Evolutionary conservation across 140 eudicot species (phyloP), one percentile per base, ranked within the genome.

Genomic region (Artemisia princeps): DNA sequence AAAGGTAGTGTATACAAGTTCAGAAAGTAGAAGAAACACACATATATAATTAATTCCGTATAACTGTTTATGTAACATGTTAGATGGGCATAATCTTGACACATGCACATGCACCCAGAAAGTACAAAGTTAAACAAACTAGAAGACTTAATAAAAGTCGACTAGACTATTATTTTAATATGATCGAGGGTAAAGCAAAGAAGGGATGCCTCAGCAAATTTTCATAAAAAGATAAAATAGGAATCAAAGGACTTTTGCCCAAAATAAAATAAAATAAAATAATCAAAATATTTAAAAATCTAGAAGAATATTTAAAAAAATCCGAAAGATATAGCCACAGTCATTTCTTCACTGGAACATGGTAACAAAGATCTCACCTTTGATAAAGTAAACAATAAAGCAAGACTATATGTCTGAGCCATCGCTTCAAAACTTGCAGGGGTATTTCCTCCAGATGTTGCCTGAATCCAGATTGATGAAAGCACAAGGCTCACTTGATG

Each of bases 381-480:
- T 19, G 84, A 82, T 59, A 81, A 74, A 40, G 81, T 78, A 70
- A 87, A 87, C 55, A 77, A 65, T 75, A 84, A 69, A 52, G 87
- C 89, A 69, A 87, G 86, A 64, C 74, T 69, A 79, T 77, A 87
- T 23, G 89, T 78, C 51, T 84, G 92, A 23, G 87, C 89, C 89
- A 87, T 80, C 40, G 94, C 87, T 75, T 82, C 89, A 71, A 84
- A 84, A 76, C 76, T 80, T 76, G 71, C 78, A 26, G 95, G 89
- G 72, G 77, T 55, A 57, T 84, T 87, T 33, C 75, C 89, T 10
- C 63, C 54, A 28, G 69, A 65, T 60, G 84, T 75, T 65, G 92
- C 89, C 75, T 87, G 95, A 78, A 87, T 79, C 95, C 95, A 87
- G 78, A 84, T 82, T 55, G 87, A 84, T 58, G 95, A 84, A 69